Percentiles rank a stretch among this genome's conserved stretches.
Evolutionary conservation across 2,329 filamentous ascomycete species (phyloP).

Genomic region (Dothistroma pini): DNA sequence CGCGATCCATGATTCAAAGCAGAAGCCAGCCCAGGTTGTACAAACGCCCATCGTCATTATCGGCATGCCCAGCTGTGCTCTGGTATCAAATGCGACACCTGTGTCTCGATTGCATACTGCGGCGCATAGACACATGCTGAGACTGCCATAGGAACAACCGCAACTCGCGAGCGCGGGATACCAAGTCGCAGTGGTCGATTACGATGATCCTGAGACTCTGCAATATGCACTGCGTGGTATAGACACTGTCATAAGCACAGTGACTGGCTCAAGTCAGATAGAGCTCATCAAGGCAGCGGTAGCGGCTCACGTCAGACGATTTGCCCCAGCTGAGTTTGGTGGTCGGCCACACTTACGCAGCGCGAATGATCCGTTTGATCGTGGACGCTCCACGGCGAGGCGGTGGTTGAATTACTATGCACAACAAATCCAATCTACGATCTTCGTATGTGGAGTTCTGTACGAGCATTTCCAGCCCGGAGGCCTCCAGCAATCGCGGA

Average conservation of each 20-base stretch:
- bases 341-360: conserved; percentile 57
- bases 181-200: conserved; percentile 68
- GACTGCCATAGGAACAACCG: conserved; percentile 48
- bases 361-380: conserved; percentile 58
- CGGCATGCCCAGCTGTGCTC: not conserved
- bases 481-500: conserved; percentile 58
- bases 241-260: conserved; percentile 71
- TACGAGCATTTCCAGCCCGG: conserved; percentile 71
- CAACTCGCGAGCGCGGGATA: conserved; percentile 55
- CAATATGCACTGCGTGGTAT: conserved; percentile 66
- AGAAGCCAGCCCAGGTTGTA: too few species aligned
- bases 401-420: conserved; percentile 55
- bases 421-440: conserved; percentile 60
- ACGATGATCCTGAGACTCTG: conserved; percentile 56
- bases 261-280: conserved; percentile 63
- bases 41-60: too few species aligned
- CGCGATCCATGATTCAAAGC: not conserved
- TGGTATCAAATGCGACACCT: not conserved
- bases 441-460: conserved; percentile 70
- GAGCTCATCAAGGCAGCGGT: conserved; percentile 70
- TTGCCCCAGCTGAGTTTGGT: conserved; percentile 74
- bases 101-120: not conserved
- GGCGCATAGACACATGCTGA: conserved; percentile 11
- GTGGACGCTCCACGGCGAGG: conserved; percentile 56
- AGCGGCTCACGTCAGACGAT: conserved; percentile 60